These are phyloP conservation scores for Theileria annulata DNA, from an alignment of 169 alveolate species.

Conservation along the genomic window DNA sequence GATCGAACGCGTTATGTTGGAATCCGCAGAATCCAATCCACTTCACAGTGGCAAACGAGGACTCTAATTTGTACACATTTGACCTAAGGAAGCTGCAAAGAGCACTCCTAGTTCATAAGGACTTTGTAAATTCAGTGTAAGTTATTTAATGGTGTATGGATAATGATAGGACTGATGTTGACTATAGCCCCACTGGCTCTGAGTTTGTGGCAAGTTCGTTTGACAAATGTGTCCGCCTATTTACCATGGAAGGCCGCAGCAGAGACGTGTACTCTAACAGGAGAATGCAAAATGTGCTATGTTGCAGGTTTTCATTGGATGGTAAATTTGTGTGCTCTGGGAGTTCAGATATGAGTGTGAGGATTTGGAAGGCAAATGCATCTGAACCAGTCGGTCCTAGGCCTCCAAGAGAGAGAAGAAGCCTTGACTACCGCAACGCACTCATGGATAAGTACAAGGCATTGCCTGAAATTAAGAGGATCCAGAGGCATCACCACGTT, in stretches of 20 bases:
- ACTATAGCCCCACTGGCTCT: conserved; percentile 94
- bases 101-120: conserved; percentile 93
- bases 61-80: conserved; percentile 94
- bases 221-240: conserved; percentile 96
- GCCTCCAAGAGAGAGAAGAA: conserved; percentile 78
- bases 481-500: conserved; percentile 84
- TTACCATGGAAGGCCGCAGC: conserved; percentile 88
- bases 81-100: conserved; percentile 93
- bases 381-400: conserved; percentile 72
- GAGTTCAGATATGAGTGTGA: conserved; percentile 94
- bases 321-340: conserved; percentile 94
- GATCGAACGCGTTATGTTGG: conserved; percentile 94
- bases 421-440: conserved; percentile 82
- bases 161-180: conserved; percentile 85
- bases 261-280: conserved; percentile 95
- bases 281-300: conserved; percentile 93
- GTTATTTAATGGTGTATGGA: neutral
- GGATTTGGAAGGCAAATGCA: conserved; percentile 94
- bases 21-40: conserved; percentile 96
- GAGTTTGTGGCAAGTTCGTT: conserved; percentile 96
- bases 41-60: conserved; percentile 97
- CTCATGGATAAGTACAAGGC: conserved; percentile 81
- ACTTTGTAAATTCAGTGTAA: conserved; percentile 88
- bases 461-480: conserved; percentile 83
- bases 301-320: conserved; percentile 91